phyloP scores from a whole-genome alignment of 495 filamentous ascomycete genomes.

The Penicillium manginii region DNA sequence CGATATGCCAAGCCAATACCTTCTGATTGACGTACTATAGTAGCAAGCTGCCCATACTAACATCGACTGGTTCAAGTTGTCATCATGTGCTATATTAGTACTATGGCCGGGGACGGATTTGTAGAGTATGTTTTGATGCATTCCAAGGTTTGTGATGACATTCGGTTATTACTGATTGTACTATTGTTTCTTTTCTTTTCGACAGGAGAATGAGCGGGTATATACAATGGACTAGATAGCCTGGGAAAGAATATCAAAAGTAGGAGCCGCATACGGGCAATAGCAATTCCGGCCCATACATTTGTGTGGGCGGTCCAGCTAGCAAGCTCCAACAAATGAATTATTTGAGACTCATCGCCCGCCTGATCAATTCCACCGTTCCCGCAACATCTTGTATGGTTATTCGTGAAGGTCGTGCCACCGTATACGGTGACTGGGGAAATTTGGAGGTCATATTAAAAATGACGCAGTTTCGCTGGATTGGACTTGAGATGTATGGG shows the following conservation, averaged over 20 bases:
- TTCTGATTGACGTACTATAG: no score
- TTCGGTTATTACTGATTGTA: neutral
- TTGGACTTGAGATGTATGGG: neutral
- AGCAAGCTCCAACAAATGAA: neutral
- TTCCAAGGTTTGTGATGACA: neutral
- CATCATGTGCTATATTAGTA: no score
- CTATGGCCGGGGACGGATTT: no score
- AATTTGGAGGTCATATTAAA: neutral
- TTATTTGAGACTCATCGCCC: neutral
- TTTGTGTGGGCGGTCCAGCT: neutral
- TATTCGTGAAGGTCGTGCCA: constrained; percentile 6
- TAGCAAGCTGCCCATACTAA: no score
- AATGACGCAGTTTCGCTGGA: neutral
- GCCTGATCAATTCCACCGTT: neutral
- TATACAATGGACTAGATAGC: neutral
- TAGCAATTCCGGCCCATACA: neutral
- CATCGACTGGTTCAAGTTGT: no score
- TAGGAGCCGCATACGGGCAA: neutral
- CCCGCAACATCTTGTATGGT: neutral
- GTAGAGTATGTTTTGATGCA: no score
- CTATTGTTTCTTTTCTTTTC: neutral
- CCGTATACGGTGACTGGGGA: neutral
- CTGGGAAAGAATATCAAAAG: neutral
- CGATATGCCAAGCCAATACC: no score
- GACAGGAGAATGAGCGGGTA: neutral